Evolutionary conservation across 179 eudicot genomes (phyloP), one percentile per base, ranked within the genome.

Genomic region (Beta corolliflora): DNA sequence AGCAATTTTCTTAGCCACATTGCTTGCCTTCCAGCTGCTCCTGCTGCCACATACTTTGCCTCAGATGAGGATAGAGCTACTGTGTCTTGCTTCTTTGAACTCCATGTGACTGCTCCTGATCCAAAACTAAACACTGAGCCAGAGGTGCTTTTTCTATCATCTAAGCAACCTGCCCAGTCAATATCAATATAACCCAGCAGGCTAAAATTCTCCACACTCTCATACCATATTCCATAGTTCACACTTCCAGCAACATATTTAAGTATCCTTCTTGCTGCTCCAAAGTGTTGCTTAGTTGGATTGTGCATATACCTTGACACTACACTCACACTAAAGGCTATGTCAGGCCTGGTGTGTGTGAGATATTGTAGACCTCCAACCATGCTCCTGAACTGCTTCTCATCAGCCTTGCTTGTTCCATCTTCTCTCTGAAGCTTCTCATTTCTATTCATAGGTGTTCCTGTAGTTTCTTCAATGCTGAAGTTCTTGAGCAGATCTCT

Each of bases 41-140:
- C 44, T 8, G 2, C 16, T 5, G 55, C 78, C 0, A 18, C 5
- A 19, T 78, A 67, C 53, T 78, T 74, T 12, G 41, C 81, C 31
- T 66, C 74, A 5, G n/a, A 53, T 1, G 50, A 67, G 7, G 73
- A 67, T 8, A 78, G 15, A 0, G 81, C 81, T 11, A 78, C 25
- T 0, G 36, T 31, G 1, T 78, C 74, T 41, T 78, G 64, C 50
- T 78, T 78, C 53, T 54, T 67, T 31, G 65, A 78, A 54, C 65
- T 67, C 72, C 80, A 77, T 21, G 72, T 48, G 1, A 77, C 12
- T 4, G 72, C 61, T 5, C 72, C 61, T 1, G 54, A 78, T 31
- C 60, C 71, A 14, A 78, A 31, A 10, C 41, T 36, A 9, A 64
- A 77, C 50, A 77, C 13, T 21, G 1, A 31, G 0, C 61, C 31